Evolutionary conservation across 495 filamentous ascomycete genomes (phyloP).

Genomic region (Penicillium coprophilum): DNA sequence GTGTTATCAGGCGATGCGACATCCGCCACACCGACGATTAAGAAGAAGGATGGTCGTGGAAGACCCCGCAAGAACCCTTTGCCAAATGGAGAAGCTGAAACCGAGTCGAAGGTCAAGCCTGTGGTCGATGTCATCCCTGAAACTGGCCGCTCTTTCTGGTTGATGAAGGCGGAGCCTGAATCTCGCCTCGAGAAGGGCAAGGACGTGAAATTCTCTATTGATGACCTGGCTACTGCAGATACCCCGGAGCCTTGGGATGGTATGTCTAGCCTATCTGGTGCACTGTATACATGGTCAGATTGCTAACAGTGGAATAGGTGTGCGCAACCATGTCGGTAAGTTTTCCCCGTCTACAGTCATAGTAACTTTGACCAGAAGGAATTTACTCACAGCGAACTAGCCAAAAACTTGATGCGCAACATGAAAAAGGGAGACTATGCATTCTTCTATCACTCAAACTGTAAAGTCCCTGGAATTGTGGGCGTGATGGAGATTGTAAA

Average conservation of each 20-base stretch:
- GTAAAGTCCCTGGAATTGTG: conserved; percentile 84
- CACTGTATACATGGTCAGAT: background rate
- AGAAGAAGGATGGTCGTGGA: conserved; percentile 23
- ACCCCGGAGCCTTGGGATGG: conserved; percentile 90
- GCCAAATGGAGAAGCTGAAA: conserved; percentile 15
- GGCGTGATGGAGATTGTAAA: conserved; percentile 92
- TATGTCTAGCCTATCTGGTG: conserved; percentile 21
- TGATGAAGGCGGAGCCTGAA: conserved; percentile 94
- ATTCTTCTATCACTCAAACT: conserved; percentile 98
- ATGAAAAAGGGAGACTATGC: conserved; percentile 92
- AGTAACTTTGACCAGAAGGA: conserved; percentile 11
- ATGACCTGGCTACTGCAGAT: conserved; percentile 70
- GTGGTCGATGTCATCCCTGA: conserved; percentile 14
- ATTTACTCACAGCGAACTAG: conserved; percentile 36
- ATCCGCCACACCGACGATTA: conserved; percentile 6
- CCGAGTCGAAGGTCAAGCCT: conserved; percentile 18
- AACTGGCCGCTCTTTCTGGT: conserved; percentile 64
- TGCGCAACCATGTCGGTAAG: conserved; percentile 58
- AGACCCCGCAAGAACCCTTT: conserved; percentile 31
- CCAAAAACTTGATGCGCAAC: conserved; percentile 80
- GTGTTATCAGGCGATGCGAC: background rate
- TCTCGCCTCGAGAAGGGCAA: conserved; percentile 80
- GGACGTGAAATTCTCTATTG: conserved; percentile 92
- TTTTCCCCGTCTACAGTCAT: background rate
- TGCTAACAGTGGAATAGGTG: conserved; percentile 42